Base-by-base conservation (phyloP, 148 eudicot species). In the Rhododendron simsii region DNA sequence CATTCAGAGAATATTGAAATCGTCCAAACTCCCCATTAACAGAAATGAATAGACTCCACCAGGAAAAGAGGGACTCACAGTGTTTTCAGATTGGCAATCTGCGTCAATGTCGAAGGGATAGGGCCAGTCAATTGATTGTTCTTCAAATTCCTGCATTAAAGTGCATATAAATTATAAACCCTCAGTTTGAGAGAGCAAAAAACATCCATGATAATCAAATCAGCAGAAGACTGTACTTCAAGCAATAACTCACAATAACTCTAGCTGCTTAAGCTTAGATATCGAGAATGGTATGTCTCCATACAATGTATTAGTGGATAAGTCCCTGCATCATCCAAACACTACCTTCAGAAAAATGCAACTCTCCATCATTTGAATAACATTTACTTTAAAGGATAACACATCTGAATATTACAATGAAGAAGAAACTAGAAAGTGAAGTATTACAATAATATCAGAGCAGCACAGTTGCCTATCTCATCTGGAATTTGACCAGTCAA, bases 271-370 rank as follows among this genome's bases (percentile, higher is more conserved):
- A 28, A 94, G 92, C 90, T 94, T 94, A 4, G 95, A 93, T 87
- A 91, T 89, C n/a, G 96, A 90, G 80, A 91, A 94, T 14, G 96
- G 96, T 84, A 94, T 89, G 86, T 94, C 96, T 2, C 96, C 96
- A 74, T 84, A 84, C 47, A 94, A 86, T 87, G 90, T 30, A 88
- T 94, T 94, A 88, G 91, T 93, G 83, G 96, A 94, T 23, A 94
- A 84, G 67, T 94, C 96, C 87, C 96, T 94, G 87, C 87, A 86
- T 28, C 1, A 80, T 18, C 53, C 13, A 81, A 82, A 84, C 26
- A 23, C 9, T 53, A 3, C 37, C 2, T 76, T 71, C 10, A 50
- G 74, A 55, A 15, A 28, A 63, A 59, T 51, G n/a, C 35, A 63
- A 74, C 37, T 77, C 14, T 15, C 20, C 16, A 3, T 41, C n/a